Evolutionary conservation across 2,329 filamentous ascomycete genomes (phyloP).

Genomic region (Knoxdaviesia proteae): DNA sequence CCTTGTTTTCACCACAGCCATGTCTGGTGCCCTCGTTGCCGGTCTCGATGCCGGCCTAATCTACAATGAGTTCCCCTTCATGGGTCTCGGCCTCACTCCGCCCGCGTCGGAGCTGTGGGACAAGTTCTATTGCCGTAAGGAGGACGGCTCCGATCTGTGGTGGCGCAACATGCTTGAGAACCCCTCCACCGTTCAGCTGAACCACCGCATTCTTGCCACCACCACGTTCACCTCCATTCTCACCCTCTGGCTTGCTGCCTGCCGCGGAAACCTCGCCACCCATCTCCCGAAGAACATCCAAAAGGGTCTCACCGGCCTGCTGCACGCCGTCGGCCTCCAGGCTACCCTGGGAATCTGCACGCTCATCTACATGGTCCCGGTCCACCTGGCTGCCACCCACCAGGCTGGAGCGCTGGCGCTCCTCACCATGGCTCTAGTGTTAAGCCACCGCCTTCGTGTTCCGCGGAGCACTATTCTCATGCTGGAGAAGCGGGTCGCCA

Average conservation of each 20-base stretch:
- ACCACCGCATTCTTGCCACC: slow-evolving; percentile 81
- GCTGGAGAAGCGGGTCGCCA: slow-evolving; percentile 26
- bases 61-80: slow-evolving; percentile 96
- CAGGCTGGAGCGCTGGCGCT: slow-evolving; percentile 79
- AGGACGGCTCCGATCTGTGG: slow-evolving; percentile 66
- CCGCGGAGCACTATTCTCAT: slow-evolving; percentile 43
- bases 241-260: slow-evolving; percentile 60
- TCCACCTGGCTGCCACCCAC: slow-evolving; percentile 70
- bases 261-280: slow-evolving; percentile 35
- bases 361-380: slow-evolving; percentile 82
- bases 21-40: slow-evolving; percentile 85
- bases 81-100: slow-evolving; percentile 69
- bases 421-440: slow-evolving; percentile 59
- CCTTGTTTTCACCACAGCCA: slow-evolving; percentile 72
- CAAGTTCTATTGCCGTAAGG: slow-evolving; percentile 60
- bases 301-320: slow-evolving; percentile 55
- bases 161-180: slow-evolving; percentile 98
- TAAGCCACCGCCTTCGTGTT: slow-evolving; percentile 59
- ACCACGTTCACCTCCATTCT: slow-evolving; percentile 72
- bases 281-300: slow-evolving; percentile 41
- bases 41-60: slow-evolving; percentile 91
- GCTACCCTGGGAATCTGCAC: slow-evolving; percentile 76
- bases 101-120: slow-evolving; percentile 70
- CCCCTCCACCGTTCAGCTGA: slow-evolving; percentile 81
- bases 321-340: slow-evolving; percentile 67